Conservation (phyloP, 805 yeast species). For the Starmera pachycereana region DNA sequence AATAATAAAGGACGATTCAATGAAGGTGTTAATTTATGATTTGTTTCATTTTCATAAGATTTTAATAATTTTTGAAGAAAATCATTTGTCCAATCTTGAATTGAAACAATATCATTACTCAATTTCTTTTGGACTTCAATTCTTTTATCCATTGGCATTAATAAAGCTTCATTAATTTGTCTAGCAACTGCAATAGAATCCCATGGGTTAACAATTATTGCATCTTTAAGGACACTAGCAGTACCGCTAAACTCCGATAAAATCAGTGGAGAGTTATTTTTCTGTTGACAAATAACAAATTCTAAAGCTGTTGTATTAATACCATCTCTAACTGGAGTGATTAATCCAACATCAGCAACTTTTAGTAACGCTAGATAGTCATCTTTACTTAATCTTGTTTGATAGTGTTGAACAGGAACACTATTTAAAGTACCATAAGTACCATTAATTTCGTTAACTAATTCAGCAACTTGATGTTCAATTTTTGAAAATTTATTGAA, state of each 20-base stretch:
- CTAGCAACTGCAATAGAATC: constrained; percentile 90
- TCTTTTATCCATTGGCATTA: constrained; percentile 39
- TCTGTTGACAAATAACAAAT: constrained; percentile 78
- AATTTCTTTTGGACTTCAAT: constrained; percentile 38
- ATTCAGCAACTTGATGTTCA: constrained; percentile 75
- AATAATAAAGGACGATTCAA: constrained; percentile 61
- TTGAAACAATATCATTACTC: constrained; percentile 59
- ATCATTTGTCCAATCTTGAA: constrained; percentile 69
- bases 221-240: constrained; percentile 56
- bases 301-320: constrained; percentile 94
- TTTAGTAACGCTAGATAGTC: constrained; percentile 84
- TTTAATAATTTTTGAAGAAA: constrained; percentile 43
- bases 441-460: constrained; percentile 75
- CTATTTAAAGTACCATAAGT: constrained; percentile 73
- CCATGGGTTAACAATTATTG: constrained; percentile 92
- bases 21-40: constrained; percentile 61
- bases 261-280: constrained; percentile 64
- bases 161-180: constrained; percentile 60
- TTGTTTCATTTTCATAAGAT: constrained; percentile 28
- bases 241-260: constrained; percentile 93
- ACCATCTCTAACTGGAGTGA: constrained; percentile 90
- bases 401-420: constrained; percentile 88
- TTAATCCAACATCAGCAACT: constrained; percentile 82
- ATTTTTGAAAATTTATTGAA: constrained; percentile 41
- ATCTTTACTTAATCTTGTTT: constrained; percentile 76